A percentile compares a stretch with the other conserved stretches of the same genome.
phyloP scores from a whole-genome alignment of 2,329 filamentous ascomycete species.

The Calonectria hongkongensis region DNA sequence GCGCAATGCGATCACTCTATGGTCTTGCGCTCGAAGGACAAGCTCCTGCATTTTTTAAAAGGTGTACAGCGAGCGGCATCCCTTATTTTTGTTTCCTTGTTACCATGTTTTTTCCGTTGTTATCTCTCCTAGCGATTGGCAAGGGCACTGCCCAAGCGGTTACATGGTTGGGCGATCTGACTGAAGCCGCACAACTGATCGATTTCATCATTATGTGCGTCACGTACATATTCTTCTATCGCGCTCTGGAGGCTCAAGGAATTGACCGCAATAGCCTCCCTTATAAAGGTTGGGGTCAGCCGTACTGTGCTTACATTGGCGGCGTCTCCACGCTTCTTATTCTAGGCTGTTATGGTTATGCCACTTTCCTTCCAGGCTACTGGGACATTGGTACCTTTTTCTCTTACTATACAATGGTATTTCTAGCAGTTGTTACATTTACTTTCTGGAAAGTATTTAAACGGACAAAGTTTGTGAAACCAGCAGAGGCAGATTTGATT shows the following conservation, averaged over 20 bases:
- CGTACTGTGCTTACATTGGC: slow-evolving; percentile 67
- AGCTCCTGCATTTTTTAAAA: slow-evolving; percentile 24
- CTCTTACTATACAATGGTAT: slow-evolving; percentile 71
- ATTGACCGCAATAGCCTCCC: slow-evolving; percentile 71
- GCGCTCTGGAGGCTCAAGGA: slow-evolving; percentile 71
- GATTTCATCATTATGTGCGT: slow-evolving; percentile 73
- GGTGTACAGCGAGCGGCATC: slow-evolving; percentile 21
- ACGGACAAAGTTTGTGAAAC: slow-evolving; percentile 28
- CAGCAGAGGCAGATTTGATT: slow-evolving; percentile 31
- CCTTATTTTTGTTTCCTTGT: slow-evolving; percentile 26
- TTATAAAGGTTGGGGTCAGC: slow-evolving; percentile 74
- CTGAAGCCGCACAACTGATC: slow-evolving; percentile 74
- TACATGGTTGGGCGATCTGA: slow-evolving; percentile 71
- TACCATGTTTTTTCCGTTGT: slow-evolving; percentile 28
- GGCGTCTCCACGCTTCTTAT: slow-evolving; percentile 57
- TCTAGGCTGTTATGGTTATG: slow-evolving; percentile 69
- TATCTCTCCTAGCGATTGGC: slow-evolving; percentile 12
- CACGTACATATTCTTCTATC: slow-evolving; percentile 67
- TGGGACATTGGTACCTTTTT: slow-evolving; percentile 69
- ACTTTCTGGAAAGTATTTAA: slow-evolving; percentile 38
- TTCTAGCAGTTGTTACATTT: slow-evolving; percentile 21
- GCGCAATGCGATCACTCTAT: slow-evolving; percentile 58
- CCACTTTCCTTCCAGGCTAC: slow-evolving; percentile 60
- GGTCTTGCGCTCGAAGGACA: slow-evolving; percentile 35
- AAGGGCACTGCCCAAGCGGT: slow-evolving; percentile 58